Evolutionary conservation across 192 early-diverging fungal species (phyloP).

Genomic region (Bifiguratus adelaidae): DNA sequence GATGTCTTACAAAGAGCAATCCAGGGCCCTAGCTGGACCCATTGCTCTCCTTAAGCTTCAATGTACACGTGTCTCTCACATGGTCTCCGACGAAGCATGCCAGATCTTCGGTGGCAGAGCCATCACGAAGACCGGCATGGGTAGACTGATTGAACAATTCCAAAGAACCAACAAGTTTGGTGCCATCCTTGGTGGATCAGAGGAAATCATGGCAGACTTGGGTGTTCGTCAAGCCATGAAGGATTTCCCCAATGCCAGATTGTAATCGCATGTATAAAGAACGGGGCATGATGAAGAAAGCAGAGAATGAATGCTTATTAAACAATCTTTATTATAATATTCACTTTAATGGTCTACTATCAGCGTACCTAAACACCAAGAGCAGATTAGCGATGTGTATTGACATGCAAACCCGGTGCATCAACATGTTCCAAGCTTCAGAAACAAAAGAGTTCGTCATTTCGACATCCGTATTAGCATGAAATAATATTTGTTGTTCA

Average conservation of each 20-base stretch:
- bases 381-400: no score
- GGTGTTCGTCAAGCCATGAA: conserved; percentile 51
- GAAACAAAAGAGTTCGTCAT: no score
- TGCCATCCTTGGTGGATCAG: conserved; percentile 32
- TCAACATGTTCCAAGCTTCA: no score
- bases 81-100: conserved; percentile 52
- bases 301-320: no score
- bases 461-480: no score
- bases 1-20: conserved; percentile 53
- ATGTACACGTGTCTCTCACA: conserved; percentile 41
- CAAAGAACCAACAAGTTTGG: conserved; percentile 46
- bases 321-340: no score
- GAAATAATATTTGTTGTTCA: no score
- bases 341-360: no score
- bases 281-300: no score
- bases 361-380: no score
- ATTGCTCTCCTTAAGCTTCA: conserved; percentile 51
- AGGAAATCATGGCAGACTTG: conserved; percentile 49
- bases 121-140: conserved; percentile 64
- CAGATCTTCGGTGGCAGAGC: conserved; percentile 71
- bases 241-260: not conserved
- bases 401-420: no score
- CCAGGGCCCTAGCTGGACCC: conserved; percentile 48
- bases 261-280: no score
- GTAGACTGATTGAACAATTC: conserved; percentile 48